Conservation (phyloP, 495 filamentous ascomycete genomes). For the Penicillium soppii region DNA sequence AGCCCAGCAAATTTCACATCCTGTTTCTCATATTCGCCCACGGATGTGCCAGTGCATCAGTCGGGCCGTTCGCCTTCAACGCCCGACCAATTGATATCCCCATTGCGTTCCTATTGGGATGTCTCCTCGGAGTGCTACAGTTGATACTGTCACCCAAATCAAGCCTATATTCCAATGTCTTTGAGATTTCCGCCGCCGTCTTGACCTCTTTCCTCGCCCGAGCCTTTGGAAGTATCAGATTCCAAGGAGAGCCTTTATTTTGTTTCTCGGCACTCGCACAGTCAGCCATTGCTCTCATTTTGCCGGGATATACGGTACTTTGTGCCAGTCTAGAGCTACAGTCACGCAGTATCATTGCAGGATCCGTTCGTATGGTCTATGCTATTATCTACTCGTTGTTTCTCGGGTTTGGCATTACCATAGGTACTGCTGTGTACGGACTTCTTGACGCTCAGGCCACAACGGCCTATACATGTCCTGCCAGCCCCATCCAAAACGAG, state of each 20-base stretch:
- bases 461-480: constrained; percentile 65
- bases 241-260: constrained; percentile 61
- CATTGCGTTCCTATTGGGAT: constrained; percentile 81
- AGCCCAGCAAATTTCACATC: constrained; percentile 60
- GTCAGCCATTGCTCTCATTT: constrained; percentile 85
- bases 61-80: constrained; percentile 88
- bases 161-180: constrained; percentile 78
- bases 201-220: constrained; percentile 87
- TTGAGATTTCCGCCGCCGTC: constrained; percentile 85
- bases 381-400: constrained; percentile 94
- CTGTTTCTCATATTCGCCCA: constrained; percentile 81
- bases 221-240: constrained; percentile 78
- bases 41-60: constrained; percentile 74
- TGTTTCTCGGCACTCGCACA: constrained; percentile 94
- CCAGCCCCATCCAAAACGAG: constrained; percentile 50
- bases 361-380: constrained; percentile 93
- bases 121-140: constrained; percentile 77
- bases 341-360: constrained; percentile 80
- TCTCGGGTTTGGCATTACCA: constrained; percentile 95
- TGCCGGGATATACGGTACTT: constrained; percentile 84
- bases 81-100: constrained; percentile 87
- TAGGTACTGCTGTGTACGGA: constrained; percentile 88
- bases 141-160: constrained; percentile 76
- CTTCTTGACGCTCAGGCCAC: constrained; percentile 74
- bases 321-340: constrained; percentile 87